Conservation (phyloP, 441 rosid genomes). For the Erodium moschatum region DNA sequence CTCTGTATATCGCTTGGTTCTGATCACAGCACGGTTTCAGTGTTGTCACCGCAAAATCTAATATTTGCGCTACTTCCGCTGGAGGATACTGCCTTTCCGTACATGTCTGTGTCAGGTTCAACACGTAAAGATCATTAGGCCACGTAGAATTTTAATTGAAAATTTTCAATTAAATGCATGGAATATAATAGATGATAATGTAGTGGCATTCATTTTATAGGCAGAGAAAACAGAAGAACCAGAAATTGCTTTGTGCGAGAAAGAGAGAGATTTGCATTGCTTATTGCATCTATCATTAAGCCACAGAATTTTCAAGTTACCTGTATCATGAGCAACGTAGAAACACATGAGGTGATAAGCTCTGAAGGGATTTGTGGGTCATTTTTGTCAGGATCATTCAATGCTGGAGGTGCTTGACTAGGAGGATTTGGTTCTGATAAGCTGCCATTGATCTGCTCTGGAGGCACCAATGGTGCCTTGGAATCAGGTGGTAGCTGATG, state of each 20-base stretch:
- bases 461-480: slow-evolving; percentile 20
- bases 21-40: slow-evolving; percentile 74
- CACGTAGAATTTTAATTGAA: not conserved
- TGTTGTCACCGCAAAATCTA: slow-evolving; percentile 69
- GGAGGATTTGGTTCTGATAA: slow-evolving; percentile 28
- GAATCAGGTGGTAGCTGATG: slow-evolving; percentile 34
- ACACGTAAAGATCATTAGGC: not conserved
- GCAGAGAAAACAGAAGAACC: not conserved
- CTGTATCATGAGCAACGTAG: slow-evolving; percentile 82
- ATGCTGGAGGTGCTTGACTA: slow-evolving; percentile 21
- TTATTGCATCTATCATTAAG: not conserved
- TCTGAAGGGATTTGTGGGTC: slow-evolving; percentile 58
- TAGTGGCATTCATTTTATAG: not conserved
- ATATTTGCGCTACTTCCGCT: slow-evolving; percentile 75
- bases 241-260: not conserved
- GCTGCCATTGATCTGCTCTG: slow-evolving; percentile 33
- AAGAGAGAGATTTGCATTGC: not conserved
- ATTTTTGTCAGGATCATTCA: slow-evolving; percentile 23
- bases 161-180: not conserved
- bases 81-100: slow-evolving; percentile 85
- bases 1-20: slow-evolving; percentile 68
- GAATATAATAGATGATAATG: not conserved
- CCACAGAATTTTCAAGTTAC: slow-evolving; percentile 27
- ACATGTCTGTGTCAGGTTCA: slow-evolving; percentile 46
- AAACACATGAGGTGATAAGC: slow-evolving; percentile 75